Evolutionary conservation across 352 stramenopile genomes (phyloP).

Genomic region (Pythium coloratum): DNA sequence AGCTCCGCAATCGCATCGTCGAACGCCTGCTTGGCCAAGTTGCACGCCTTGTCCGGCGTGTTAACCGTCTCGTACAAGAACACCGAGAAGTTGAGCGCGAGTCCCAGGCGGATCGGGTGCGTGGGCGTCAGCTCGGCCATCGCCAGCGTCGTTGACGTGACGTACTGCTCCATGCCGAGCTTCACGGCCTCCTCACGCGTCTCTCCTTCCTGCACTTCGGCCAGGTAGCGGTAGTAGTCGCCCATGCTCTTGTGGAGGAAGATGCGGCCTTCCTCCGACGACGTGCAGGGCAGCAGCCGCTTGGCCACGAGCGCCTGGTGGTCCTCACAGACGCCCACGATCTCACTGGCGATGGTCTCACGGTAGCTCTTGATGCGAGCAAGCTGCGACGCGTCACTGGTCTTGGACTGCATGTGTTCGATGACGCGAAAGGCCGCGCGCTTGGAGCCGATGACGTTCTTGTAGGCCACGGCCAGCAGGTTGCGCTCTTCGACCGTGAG

Average conservation of each 20-base stretch:
- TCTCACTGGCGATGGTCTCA: slow-evolving; percentile 30
- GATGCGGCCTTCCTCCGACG: slow-evolving; percentile 92
- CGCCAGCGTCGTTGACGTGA: slow-evolving; percentile 18
- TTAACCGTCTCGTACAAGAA: slow-evolving; percentile 37
- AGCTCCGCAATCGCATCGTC: slow-evolving; percentile 37
- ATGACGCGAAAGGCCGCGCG: slow-evolving; percentile 34
- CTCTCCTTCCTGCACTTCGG: slow-evolving; percentile 19
- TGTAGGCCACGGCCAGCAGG: slow-evolving; percentile 34
- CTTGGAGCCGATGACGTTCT: slow-evolving; percentile 32
- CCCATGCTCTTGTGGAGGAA: slow-evolving; percentile 97
- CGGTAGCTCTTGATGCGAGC: slow-evolving; percentile 25
- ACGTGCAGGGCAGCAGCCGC: slow-evolving; percentile 89
- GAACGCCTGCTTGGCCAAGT: slow-evolving; percentile 35
- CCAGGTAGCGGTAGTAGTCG: slow-evolving; percentile 26
- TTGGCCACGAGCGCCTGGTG: slow-evolving; percentile 93
- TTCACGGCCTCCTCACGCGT: slow-evolving; percentile 7
- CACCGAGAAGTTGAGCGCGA: slow-evolving; percentile 38
- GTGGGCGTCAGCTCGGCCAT: slow-evolving; percentile 28
- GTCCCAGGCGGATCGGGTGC: slow-evolving; percentile 34
- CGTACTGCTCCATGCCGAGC: slow-evolving; percentile 12
- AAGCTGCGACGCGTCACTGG: slow-evolving; percentile 34
- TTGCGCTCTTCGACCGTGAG: slow-evolving; percentile 42
- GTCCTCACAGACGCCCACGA: slow-evolving; percentile 54
- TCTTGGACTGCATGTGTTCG: slow-evolving; percentile 26
- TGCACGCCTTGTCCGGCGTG: slow-evolving; percentile 25